Base-by-base conservation (phyloP, 352 stramenopile genomes). In the Phytophthora palmivora region DNA sequence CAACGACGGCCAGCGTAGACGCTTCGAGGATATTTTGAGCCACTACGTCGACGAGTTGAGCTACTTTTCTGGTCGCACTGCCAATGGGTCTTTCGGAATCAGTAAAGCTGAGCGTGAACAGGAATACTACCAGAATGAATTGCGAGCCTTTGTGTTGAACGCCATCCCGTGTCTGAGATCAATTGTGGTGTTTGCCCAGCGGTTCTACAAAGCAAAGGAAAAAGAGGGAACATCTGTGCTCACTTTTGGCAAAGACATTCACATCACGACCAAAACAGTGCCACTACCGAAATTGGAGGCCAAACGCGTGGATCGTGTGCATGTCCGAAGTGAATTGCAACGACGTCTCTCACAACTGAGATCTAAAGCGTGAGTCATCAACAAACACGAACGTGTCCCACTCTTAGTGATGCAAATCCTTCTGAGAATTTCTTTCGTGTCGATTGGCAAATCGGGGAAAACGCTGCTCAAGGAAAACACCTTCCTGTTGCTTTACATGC, bases 41-140 rank as follows among this genome's bases (percentile, higher is more conserved):
- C 57, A 55, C 2, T 76, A 84, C 14, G 71, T 75, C 1, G 63
- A 74, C 5, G 76, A 90, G 28, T 47, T 93, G 7, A 81, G 70
- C 21, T 92, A 80, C 52, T 92, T 87, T 41, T 76, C 80, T 0
- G 74, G 77, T 2, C 65, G 73, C 22, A 61, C 69, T 0, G 41
- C 57, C 2, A 44, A 22, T 7, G 63, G 43, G 4, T 78, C 75
- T 2, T 85, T 86, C 30, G 62, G 70, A 6, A 61, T 47, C 4
- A 66, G 72, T 15, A 64, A 50, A n/a, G 28, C 50, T 1, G 52
- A 64, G 32, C 66, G 65, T 14, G 71, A 83, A 21, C 67, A 74
- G 32, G 58, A 79, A 24, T 91, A 89, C 32, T 89, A 88, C 54
- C 64, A 91, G 50, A 91, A 90, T 61, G 74, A 88, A 15, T 74